Conservation (phyloP, 2,329 filamentous ascomycete species). For the Sporothrix mexicana region DNA sequence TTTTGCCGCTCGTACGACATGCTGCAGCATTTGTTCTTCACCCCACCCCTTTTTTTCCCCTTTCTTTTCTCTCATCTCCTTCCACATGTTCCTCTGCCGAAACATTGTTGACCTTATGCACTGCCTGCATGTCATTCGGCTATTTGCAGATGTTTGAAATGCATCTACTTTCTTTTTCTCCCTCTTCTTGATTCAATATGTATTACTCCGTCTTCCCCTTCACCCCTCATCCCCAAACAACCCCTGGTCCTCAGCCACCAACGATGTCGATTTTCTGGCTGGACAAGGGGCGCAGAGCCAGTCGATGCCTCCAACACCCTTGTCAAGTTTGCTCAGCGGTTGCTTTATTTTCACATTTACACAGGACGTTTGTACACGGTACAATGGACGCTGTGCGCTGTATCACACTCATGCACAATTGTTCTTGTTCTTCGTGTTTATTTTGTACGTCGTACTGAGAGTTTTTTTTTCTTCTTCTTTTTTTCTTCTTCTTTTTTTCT, state of each 20-base stretch:
- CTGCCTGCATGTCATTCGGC: background rate
- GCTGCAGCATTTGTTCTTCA: background rate
- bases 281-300: slow-evolving; percentile 6
- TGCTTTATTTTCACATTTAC: slow-evolving; percentile 14
- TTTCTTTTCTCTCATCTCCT: background rate
- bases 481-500: background rate
- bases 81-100: slow-evolving; percentile 11
- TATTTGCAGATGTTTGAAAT: background rate
- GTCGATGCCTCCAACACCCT: background rate
- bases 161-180: background rate
- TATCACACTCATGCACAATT: background rate
- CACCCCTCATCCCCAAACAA: background rate
- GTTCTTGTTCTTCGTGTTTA: background rate
- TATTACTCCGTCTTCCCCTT: background rate
- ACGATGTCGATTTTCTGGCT: background rate
- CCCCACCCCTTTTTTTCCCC: background rate
- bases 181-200: background rate
- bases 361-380: background rate
- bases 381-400: background rate
- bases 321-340: background rate
- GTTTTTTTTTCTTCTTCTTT: background rate
- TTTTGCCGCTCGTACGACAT: slow-evolving; percentile 17
- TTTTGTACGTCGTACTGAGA: background rate
- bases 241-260: slow-evolving; percentile 9
- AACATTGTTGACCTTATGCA: background rate